Conservation (phyloP, 371 early-diverging fungal species). For the Neoconidiobolus thromboides region DNA sequence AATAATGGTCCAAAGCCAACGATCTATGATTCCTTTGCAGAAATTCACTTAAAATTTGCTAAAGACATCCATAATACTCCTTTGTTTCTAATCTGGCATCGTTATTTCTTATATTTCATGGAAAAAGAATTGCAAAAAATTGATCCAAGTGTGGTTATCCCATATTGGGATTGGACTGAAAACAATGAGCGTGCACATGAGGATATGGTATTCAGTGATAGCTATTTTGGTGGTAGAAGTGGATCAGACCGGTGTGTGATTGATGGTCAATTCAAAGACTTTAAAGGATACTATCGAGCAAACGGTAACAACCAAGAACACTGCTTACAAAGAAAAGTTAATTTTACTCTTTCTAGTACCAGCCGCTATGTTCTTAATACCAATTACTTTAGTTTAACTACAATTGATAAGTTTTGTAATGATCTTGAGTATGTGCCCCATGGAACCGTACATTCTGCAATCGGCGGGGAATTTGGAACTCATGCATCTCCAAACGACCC, state of each 20-base stretch:
- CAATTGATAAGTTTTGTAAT: not conserved
- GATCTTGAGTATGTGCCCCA: conserved; percentile 22
- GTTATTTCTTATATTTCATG: conserved; percentile 13
- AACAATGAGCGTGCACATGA: conserved; percentile 9
- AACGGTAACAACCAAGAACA: not conserved
- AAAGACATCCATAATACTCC: not conserved
- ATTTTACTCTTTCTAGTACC: not conserved
- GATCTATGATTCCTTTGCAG: not conserved
- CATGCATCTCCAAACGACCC: conserved; percentile 24
- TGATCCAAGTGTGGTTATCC: conserved; percentile 20
- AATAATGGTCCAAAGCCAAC: not conserved
- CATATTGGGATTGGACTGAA: conserved; percentile 33
- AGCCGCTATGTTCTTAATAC: not conserved
- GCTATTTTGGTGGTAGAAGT: conserved; percentile 4
- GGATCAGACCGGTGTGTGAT: not conserved
- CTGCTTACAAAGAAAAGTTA: not conserved
- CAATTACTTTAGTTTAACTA: not conserved
- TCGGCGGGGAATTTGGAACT: conserved; percentile 23
- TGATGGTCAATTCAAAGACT: not conserved
- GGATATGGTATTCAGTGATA: not conserved
- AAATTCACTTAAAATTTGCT: not conserved
- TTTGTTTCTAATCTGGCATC: conserved; percentile 21
- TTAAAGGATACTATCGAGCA: not conserved
- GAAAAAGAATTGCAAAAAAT: conserved; percentile 15
- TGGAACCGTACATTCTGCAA: conserved; percentile 21